These are phyloP conservation scores for Dendrothele bispora DNA, from an alignment of 768 basidiomycete genomes.

Conservation along the genomic window DNA sequence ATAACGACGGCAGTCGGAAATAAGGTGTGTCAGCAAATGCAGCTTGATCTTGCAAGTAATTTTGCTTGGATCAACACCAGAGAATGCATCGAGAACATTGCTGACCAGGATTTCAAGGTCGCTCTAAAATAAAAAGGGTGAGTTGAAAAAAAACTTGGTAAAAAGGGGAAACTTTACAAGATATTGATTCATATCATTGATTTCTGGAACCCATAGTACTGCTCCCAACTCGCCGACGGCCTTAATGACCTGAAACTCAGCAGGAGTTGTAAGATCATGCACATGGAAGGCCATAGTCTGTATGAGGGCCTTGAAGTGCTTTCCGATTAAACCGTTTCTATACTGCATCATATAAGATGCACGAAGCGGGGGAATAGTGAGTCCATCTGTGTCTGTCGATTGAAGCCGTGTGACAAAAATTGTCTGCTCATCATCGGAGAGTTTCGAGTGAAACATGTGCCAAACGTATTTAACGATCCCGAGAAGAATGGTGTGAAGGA, in stretches of 20 bases:
- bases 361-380: conserved; percentile 31
- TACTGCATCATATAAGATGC: conserved; percentile 45
- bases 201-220: conserved; percentile 41
- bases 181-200: conserved; percentile 33
- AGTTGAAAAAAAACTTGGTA: background rate
- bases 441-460: too few relatives aligned
- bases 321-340: conserved; percentile 38
- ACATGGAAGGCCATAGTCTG: conserved; percentile 39
- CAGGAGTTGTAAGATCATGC: conserved; percentile 27
- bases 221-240: conserved; percentile 32
- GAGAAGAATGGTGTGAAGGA: too few relatives aligned
- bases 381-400: too few relatives aligned
- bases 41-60: conserved; percentile 31
- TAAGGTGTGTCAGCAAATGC: conserved; percentile 30
- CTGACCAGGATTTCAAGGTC: conserved; percentile 15
- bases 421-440: too few relatives aligned
- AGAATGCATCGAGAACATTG: conserved; percentile 21
- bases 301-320: conserved; percentile 38
- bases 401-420: too few relatives aligned
- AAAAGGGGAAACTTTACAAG: conserved; percentile 17
- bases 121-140: conserved; percentile 4
- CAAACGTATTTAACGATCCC: too few relatives aligned
- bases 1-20: conserved; percentile 26
- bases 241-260: conserved; percentile 26
- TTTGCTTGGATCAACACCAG: conserved; percentile 19